phyloP scores from a whole-genome alignment of 306 rosid genomes.

The cucumber (Cucumis sativus) region Cucumber_9930_V3 NC_026658.2:25180001-25180500 shows the following conservation, averaged over 20 bases:
- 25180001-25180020: background rate
- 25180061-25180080: background rate
- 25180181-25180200: background rate
- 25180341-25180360: background rate
- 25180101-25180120: background rate
- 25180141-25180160: background rate
- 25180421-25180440: constrained; percentile 15
- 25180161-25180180: background rate
- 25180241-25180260: background rate
- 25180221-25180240: background rate
- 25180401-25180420: background rate
- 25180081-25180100: background rate
- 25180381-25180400: background rate
- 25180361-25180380: background rate
- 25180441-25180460: constrained; percentile 97
- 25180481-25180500: constrained; percentile 85
- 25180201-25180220: background rate
- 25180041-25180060: background rate
- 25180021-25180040: background rate
- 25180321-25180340: background rate
- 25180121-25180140: background rate
- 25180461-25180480: constrained; percentile 97
- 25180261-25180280: background rate
- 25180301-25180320: background rate
- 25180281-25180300: background rate